Conservation (phyloP, 2,329 filamentous ascomycete species). For the Cladosporium austrohemisphaericum region DNA sequence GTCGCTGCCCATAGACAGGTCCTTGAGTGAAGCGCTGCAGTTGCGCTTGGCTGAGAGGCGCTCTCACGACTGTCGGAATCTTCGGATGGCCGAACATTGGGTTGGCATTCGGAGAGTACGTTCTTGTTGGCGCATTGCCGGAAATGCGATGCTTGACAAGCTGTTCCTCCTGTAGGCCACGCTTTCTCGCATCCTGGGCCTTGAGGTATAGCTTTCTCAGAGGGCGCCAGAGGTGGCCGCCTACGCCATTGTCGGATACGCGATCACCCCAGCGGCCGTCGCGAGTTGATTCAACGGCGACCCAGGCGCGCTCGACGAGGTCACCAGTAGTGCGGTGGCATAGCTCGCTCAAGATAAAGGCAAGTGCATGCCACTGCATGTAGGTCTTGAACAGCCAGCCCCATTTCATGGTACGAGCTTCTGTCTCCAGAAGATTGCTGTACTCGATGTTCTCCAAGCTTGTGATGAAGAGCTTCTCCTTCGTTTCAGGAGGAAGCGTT, state of each 20-base stretch:
- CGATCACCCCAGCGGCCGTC: slow-evolving; percentile 40
- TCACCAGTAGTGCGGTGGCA: slow-evolving; percentile 55
- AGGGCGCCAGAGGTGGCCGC: slow-evolving; percentile 61
- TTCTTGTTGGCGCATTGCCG: slow-evolving; percentile 22
- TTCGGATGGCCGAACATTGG: slow-evolving; percentile 32
- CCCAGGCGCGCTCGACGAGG: slow-evolving; percentile 59
- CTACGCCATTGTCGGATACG: slow-evolving; percentile 30
- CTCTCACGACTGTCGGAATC: slow-evolving; percentile 28
- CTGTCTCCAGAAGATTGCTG: slow-evolving; percentile 61
- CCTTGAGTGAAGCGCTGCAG: slow-evolving; percentile 31
- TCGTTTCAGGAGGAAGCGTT: slow-evolving; percentile 58
- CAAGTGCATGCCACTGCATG: slow-evolving; percentile 63
- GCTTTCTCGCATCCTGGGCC: slow-evolving; percentile 52
- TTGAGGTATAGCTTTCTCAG: slow-evolving; percentile 58
- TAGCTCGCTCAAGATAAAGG: slow-evolving; percentile 58
- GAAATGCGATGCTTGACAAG: slow-evolving; percentile 20
- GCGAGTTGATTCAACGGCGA: slow-evolving; percentile 49
- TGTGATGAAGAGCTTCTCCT: slow-evolving; percentile 66
- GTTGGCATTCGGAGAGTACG: slow-evolving; percentile 33
- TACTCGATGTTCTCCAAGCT: slow-evolving; percentile 74
- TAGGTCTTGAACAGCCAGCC: slow-evolving; percentile 63
- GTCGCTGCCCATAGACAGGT: slow-evolving; percentile 30
- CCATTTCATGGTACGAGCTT: slow-evolving; percentile 60
- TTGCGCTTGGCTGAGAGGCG: slow-evolving; percentile 34
- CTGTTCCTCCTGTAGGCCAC: slow-evolving; percentile 44